A percentile compares a stretch with the other conserved stretches of the same genome.
Conservation (phyloP, 257 asterid genomes). For the Solanum dulcamara region DNA sequence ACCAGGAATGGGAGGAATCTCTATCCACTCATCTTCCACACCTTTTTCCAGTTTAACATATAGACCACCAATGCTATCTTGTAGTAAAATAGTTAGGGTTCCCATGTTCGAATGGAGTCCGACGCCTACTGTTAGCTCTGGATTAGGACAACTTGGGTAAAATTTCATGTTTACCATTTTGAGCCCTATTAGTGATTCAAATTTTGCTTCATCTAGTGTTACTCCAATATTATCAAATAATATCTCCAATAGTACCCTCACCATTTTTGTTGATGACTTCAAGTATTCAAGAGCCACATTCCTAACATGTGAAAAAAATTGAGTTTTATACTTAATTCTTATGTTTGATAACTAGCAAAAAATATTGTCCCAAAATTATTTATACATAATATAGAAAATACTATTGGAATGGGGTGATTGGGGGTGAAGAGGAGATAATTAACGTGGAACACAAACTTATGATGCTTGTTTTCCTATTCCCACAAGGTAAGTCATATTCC, state of each 20-base stretch:
- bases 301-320: constrained; percentile 3
- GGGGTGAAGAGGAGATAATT: not conserved
- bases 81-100: constrained; percentile 20
- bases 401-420: not conserved
- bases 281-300: constrained; percentile 15
- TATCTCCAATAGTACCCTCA: constrained; percentile 14
- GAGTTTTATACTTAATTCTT: not conserved
- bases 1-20: constrained; percentile 24
- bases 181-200: constrained; percentile 10
- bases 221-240: constrained; percentile 12
- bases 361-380: not conserved
- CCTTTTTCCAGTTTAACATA: constrained; percentile 24
- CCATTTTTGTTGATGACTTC: constrained; percentile 16
- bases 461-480: not conserved
- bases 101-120: constrained; percentile 32
- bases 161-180: constrained; percentile 32
- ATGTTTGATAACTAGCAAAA: not conserved
- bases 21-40: constrained; percentile 15
- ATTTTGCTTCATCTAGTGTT: constrained; percentile 6
- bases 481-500: not conserved
- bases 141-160: constrained; percentile 25
- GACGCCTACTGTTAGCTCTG: constrained; percentile 28
- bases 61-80: constrained; percentile 36
- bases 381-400: not conserved
- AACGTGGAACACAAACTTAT: not conserved